Conservation (phyloP, 495 filamentous ascomycete genomes). For the Tuber borchii region DNA sequence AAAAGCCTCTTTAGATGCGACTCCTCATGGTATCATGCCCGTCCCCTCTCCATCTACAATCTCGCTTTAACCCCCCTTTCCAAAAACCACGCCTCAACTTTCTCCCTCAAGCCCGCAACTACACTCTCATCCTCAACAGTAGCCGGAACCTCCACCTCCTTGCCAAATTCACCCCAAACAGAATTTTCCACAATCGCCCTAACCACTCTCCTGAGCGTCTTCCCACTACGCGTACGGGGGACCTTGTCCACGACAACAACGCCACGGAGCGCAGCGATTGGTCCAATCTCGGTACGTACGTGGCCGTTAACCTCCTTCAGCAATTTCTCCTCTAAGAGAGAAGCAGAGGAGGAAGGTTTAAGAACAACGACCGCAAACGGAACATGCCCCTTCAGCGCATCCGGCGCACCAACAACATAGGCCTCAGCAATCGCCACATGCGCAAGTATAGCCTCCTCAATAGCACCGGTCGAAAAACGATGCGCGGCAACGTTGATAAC, state of each 20-base stretch:
- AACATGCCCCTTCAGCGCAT: slow-evolving; percentile 77
- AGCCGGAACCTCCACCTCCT: slow-evolving; percentile 48
- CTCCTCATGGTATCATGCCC: not conserved
- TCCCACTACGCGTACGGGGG: slow-evolving; percentile 81
- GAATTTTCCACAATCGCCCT: slow-evolving; percentile 71
- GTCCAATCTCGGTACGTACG: slow-evolving; percentile 76
- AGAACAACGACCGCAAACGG: slow-evolving; percentile 81
- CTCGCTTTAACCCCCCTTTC: slow-evolving; percentile 52
- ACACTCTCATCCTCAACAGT: slow-evolving; percentile 53
- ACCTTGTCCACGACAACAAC: slow-evolving; percentile 81
- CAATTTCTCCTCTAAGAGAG: slow-evolving; percentile 9
- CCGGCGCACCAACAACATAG: slow-evolving; percentile 77
- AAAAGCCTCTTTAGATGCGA: not conserved
- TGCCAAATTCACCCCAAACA: slow-evolving; percentile 49
- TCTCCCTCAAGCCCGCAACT: slow-evolving; percentile 49
- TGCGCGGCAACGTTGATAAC: slow-evolving; percentile 95
- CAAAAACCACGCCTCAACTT: slow-evolving; percentile 50
- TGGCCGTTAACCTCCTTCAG: slow-evolving; percentile 53
- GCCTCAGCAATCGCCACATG: slow-evolving; percentile 73
- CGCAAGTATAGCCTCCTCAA: slow-evolving; percentile 82
- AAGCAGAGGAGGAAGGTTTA: slow-evolving; percentile 41
- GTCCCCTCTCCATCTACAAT: slow-evolving; percentile 44
- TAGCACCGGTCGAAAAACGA: slow-evolving; percentile 77
- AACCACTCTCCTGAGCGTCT: slow-evolving; percentile 75
- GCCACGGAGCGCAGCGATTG: slow-evolving; percentile 76